These are phyloP conservation scores for Crinitomyces ghanaensis DNA, from an alignment of 805 yeast genomes.

Conservation along the genomic window DNA sequence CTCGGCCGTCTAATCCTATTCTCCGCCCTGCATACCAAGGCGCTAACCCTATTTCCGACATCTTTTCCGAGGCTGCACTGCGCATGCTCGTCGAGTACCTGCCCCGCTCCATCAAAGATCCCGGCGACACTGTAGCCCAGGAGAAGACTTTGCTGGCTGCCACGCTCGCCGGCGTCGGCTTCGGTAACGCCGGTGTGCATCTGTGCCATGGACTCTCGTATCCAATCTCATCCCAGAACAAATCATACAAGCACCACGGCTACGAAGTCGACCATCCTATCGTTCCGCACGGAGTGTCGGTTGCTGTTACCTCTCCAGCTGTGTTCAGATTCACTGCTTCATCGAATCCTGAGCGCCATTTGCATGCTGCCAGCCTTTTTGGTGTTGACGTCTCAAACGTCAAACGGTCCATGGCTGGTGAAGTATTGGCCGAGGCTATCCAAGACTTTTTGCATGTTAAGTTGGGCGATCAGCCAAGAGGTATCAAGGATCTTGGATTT, in stretches of 20 bases:
- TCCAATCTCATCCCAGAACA: conserved; percentile 30
- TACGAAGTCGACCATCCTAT: conserved; percentile 31
- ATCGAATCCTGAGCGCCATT: conserved; percentile 30
- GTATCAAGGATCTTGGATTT: conserved; percentile 27
- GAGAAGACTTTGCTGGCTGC: conserved; percentile 34
- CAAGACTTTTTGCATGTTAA: conserved; percentile 24
- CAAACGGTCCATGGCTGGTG: conserved; percentile 29
- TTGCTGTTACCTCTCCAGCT: conserved; percentile 36
- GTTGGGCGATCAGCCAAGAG: conserved; percentile 29
- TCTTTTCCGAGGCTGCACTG: conserved; percentile 33
- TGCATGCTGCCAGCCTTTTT: conserved; percentile 27
- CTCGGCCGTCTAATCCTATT: conserved; percentile 29
- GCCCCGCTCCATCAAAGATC: conserved; percentile 30
- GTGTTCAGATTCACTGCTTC: conserved; percentile 31
- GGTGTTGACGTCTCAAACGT: conserved; percentile 28
- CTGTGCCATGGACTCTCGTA: conserved; percentile 33
- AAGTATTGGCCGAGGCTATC: conserved; percentile 27
- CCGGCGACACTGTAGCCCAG: conserved; percentile 33
- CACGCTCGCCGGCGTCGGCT: conserved; percentile 36
- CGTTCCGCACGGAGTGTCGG: conserved; percentile 36
- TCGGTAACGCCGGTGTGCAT: conserved; percentile 36
- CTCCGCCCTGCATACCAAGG: conserved; percentile 32
- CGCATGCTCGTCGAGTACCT: conserved; percentile 31
- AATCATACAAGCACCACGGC: conserved; percentile 27
- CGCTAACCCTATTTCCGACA: conserved; percentile 36